Evolutionary conservation across 2,329 filamentous ascomycete species (phyloP), one percentile per base, ranked within the genome.

Genomic region (Fusarium equiseti): DNA sequence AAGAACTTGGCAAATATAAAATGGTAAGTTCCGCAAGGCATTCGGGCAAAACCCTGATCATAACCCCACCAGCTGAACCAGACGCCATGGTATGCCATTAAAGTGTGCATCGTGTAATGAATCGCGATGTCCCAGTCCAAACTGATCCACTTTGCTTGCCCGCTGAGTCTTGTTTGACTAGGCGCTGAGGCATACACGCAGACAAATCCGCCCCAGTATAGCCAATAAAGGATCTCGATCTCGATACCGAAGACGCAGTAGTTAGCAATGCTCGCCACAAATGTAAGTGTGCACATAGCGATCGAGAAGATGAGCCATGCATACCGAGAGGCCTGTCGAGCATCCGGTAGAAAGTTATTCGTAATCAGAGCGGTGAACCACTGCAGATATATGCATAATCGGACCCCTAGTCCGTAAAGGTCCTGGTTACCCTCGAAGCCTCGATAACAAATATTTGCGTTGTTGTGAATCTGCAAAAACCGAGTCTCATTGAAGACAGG

Each of bases 51-150:
- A 0, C 4, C 18, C 1, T n/a, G 35, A 2, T 38, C 35, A 0
- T 38, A 38, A 0, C 35, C 35, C 35, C 35, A n/a, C 9, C 18
- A 38, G 0, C 9, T 38, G 0, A 38, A 38, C 35, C 35, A 38
- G 1, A 11, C 0, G 3, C 35, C 35, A 0, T n/a, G 35, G 16
- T 0, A 38, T n/a, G 9, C 35, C 35, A 38, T n/a, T 0, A 10
- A 4, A 0, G 3, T 11, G 0, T 38, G 35, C 9, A n/a, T 6
- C 0, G 9, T 38, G 5, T 11, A n/a, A 4, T 0, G 9, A n/a
- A 38, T 4, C 5, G 9, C 9, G 0, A 0, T 11, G 0, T n/a
- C 3, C 35, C 9, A 38, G 5, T 38, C 5, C 16, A 18, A 18
- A 1, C 9, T 9, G 0, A 18, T 9, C 32, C 16, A 4, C 0